A percentile compares a stretch with the other conserved stretches of the same genome.
Conservation (phyloP, 805 yeast genomes). For the Saccharomyces paradoxus region DNA sequence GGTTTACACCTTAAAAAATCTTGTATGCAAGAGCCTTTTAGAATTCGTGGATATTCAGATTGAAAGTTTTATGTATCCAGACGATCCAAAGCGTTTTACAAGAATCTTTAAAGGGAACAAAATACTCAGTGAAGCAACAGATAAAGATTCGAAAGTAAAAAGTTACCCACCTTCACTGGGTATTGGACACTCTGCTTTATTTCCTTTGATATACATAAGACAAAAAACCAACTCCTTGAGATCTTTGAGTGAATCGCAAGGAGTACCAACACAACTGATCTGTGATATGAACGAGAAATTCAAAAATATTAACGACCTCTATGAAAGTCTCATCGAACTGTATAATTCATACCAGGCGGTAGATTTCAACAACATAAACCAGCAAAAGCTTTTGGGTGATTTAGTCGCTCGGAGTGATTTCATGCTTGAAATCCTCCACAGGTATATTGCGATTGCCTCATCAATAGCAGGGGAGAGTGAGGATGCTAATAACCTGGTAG, state of each 20-base stretch:
- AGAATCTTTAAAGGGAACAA: background rate
- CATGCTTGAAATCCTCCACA: background rate
- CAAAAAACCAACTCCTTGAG: background rate
- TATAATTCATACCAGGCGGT: background rate
- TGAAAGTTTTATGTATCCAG: constrained; percentile 25
- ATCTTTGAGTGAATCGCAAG: background rate
- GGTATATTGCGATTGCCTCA: background rate
- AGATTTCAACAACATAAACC: background rate
- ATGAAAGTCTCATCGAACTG: background rate
- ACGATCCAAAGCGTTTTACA: background rate
- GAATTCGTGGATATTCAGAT: constrained; percentile 2
- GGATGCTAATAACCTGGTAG: background rate
- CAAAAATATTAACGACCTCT: background rate
- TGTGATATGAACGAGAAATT: background rate
- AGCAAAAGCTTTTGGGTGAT: background rate
- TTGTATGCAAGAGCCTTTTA: background rate
- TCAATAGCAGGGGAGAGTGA: background rate
- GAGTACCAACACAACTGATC: background rate
- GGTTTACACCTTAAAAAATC: constrained; percentile 4
- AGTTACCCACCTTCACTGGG: background rate
- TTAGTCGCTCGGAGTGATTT: background rate
- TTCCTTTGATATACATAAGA: background rate
- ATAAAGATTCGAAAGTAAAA: background rate
- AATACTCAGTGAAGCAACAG: background rate
- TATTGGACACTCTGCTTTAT: background rate